Evolutionary conservation across 305 asterid species (phyloP).

Genomic region (Fraxinus velutina): DNA sequence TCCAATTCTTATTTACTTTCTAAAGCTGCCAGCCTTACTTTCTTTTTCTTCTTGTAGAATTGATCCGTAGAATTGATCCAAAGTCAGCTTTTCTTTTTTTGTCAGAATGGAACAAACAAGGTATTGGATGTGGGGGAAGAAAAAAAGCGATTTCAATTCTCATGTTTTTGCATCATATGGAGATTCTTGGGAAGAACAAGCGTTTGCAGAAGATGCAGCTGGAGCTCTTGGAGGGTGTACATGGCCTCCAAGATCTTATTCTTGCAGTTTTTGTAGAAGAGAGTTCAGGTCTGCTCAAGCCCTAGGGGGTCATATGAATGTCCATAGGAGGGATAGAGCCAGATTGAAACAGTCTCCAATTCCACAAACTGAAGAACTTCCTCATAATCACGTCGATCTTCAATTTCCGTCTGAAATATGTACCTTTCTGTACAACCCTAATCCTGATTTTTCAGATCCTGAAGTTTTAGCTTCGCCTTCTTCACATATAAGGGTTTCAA

Average conservation of each 20-base stretch:
- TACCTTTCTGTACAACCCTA: constrained; percentile 42
- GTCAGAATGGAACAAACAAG: constrained; percentile 60
- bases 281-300: constrained; percentile 75
- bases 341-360: constrained; percentile 61
- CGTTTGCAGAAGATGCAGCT: constrained; percentile 88
- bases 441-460: constrained; percentile 28
- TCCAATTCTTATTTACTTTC: background rate
- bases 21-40: background rate
- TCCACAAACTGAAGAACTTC: constrained; percentile 24
- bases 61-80: background rate
- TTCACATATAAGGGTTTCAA: constrained; percentile 50
- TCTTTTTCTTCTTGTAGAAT: background rate
- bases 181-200: constrained; percentile 87
- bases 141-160: constrained; percentile 38
- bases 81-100: constrained; percentile 13
- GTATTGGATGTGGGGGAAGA: constrained; percentile 59
- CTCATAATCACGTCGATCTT: constrained; percentile 6
- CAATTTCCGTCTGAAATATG: constrained; percentile 35
- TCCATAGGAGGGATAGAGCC: constrained; percentile 88
- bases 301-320: constrained; percentile 93
- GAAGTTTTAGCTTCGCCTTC: constrained; percentile 22
- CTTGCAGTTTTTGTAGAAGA: constrained; percentile 22
- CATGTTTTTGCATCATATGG: constrained; percentile 25
- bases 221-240: constrained; percentile 73
- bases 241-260: constrained; percentile 94